Base-by-base conservation (phyloP, 495 filamentous ascomycete genomes). In the Aspergillus baeticus region DNA sequence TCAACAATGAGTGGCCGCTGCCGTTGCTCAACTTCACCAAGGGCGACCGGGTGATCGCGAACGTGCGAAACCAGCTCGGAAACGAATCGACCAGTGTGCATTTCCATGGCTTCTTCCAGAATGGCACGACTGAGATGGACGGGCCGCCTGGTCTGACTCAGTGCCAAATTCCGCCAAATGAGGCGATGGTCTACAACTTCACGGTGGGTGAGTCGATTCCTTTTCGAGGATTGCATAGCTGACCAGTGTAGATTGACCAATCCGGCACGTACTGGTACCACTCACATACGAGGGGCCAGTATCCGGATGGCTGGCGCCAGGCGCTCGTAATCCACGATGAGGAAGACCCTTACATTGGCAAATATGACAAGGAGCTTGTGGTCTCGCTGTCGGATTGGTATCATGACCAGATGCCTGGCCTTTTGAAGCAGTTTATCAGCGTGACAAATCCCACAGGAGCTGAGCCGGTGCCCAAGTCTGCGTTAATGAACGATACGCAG, bases 1-100 rank as follows among this genome's bases (percentile, higher is more conserved):
- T 91, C 77, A 92, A 92, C 62, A 82, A 80, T 0, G 67, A 87
- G 77, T 91, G 85, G 86, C 87, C 88, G 2, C 68, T 84, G 42
- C 87, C 86, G 8, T 65, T 68, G 29, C 84, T 90, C 41, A 77
- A 79, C 36, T 85, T 81, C 39, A 81, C 77, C 8, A 70, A 84
- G 10, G 87, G 87, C 45, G 88, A 91, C 63, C 75, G 75, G 15
- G 51, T 92, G 42, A 69, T 92, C 38, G 75, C 91, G 57, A 84
- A 88, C 59, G 77, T 87, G 50, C 64, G 81, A 51, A 92, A 92
- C 63, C 69, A 77, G 33, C 77, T 92, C 0, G 85, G 83, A 18
- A 84, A 90, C 56, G 76, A 88, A 53, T 72, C 76, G 15, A 88
- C 86, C 2, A 83, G 82, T 51, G 61, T 91, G 1, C 89, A 92